Percentiles rank a stretch among this genome's conserved stretches.
phyloP scores from a whole-genome alignment of 176 grass and related monocot genomes.

The Hordeum vulgare region MorexV3_pseudomolecules_assembly NC_058519.1:306805969-306806468 shows the following conservation, averaged over 20 bases:
- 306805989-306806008: no score
- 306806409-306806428: conserved; percentile 51
- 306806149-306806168: conserved; percentile 57
- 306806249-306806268: conserved; percentile 60
- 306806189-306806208: conserved; percentile 82
- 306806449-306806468: conserved; percentile 55
- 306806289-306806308: conserved; percentile 79
- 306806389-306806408: conserved; percentile 3
- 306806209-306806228: conserved; percentile 78
- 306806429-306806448: conserved; percentile 43
- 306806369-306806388: conserved; percentile 7
- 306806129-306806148: conserved; percentile 87
- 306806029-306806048: no score
- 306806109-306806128: conserved; percentile 4
- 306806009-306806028: no score
- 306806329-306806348: conserved; percentile 92
- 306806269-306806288: conserved; percentile 85
- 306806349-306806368: conserved; percentile 45
- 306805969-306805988: no score
- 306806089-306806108: conserved; percentile 14
- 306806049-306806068: not conserved
- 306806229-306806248: conserved; percentile 50
- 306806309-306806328: conserved; percentile 98
- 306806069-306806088: conserved; percentile 20
- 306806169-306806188: conserved; percentile 61